Evolutionary conservation across 805 yeast genomes (phyloP).

Genomic region (Ogataea paraovalis): DNA sequence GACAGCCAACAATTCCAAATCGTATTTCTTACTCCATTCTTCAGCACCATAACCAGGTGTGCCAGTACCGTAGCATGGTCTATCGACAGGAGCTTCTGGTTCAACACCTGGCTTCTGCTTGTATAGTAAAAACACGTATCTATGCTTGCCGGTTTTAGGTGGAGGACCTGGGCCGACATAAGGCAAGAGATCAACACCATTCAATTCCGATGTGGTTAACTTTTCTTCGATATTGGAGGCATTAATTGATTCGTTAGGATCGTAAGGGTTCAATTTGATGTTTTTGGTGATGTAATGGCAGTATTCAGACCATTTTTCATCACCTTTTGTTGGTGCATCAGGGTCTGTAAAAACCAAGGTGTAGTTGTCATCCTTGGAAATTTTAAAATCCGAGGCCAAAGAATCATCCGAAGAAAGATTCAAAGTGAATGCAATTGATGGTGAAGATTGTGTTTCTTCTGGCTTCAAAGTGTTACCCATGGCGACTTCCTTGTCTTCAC

Average conservation of each 20-base stretch:
- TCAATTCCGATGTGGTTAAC: conserved; percentile 34
- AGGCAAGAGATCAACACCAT: conserved; percentile 44
- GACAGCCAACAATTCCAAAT: conserved; percentile 63
- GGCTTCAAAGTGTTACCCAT: conserved; percentile 72
- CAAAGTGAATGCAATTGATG: conserved; percentile 63
- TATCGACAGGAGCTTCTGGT: conserved; percentile 41
- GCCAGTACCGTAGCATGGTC: conserved; percentile 87
- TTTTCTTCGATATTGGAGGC: conserved; percentile 21
- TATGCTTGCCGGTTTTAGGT: conserved; percentile 75
- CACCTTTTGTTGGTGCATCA: conserved; percentile 83
- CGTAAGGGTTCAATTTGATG: conserved; percentile 42
- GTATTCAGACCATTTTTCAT: conserved; percentile 84
- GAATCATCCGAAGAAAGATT: conserved; percentile 30
- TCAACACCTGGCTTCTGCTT: conserved; percentile 52
- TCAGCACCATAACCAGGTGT: conserved; percentile 72
- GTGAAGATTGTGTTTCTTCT: conserved; percentile 63
- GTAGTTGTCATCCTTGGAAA: conserved; percentile 48
- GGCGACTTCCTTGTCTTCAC: conserved; percentile 57
- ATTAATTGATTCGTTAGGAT: conserved; percentile 26
- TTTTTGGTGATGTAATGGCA: conserved; percentile 69
- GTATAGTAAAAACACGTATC: conserved; percentile 75
- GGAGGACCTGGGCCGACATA: conserved; percentile 93
- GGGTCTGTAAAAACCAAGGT: conserved; percentile 86
- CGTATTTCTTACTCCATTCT: conserved; percentile 65
- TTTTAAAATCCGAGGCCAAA: conserved; percentile 35